These are phyloP conservation scores for Lachnellula occidentalis DNA, from an alignment of 2,329 filamentous ascomycete species.

Conservation along the genomic window DNA sequence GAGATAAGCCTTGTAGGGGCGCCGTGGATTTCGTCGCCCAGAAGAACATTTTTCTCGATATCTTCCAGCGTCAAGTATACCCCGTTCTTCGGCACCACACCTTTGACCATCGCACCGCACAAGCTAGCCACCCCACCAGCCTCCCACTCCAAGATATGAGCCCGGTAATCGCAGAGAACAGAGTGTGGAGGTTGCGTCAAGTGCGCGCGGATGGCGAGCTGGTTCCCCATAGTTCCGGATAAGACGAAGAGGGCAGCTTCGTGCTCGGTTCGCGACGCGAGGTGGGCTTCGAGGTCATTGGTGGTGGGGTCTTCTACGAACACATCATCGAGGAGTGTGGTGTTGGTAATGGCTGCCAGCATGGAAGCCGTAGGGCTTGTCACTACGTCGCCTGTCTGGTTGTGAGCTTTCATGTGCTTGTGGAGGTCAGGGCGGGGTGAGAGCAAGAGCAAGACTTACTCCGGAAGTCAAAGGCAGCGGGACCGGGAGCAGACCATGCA, in stretches of 20 bases:
- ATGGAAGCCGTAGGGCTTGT: constrained; percentile 76
- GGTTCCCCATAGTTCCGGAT: constrained; percentile 93
- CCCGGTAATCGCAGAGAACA: constrained; percentile 71
- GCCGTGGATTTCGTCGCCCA: constrained; percentile 66
- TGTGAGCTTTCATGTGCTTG: constrained; percentile 1
- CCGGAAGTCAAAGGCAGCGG: constrained; percentile 32
- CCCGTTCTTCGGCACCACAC: constrained; percentile 64
- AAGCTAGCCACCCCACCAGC: constrained; percentile 61
- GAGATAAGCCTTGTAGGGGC: constrained; percentile 78
- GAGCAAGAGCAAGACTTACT: constrained; percentile 17
- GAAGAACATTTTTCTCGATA: constrained; percentile 57
- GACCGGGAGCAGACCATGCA: constrained; percentile 29
- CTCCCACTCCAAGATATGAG: constrained; percentile 69
- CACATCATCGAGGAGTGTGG: constrained; percentile 78
- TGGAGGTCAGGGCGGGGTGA: neutral
- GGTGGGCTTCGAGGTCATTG: constrained; percentile 64
- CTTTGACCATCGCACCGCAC: constrained; percentile 64
- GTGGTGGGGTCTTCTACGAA: constrained; percentile 77
- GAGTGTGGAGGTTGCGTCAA: constrained; percentile 74
- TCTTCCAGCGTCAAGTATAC: constrained; percentile 57
- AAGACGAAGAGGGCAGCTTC: constrained; percentile 75
- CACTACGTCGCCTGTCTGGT: constrained; percentile 54
- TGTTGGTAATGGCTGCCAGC: constrained; percentile 71
- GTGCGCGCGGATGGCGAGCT: constrained; percentile 73
- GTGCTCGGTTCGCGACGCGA: constrained; percentile 69